Evolutionary conservation across 2,329 filamentous ascomycete genomes (phyloP), one percentile per base, ranked within the genome.

Genomic region (Stemphylium vesicarium): DNA sequence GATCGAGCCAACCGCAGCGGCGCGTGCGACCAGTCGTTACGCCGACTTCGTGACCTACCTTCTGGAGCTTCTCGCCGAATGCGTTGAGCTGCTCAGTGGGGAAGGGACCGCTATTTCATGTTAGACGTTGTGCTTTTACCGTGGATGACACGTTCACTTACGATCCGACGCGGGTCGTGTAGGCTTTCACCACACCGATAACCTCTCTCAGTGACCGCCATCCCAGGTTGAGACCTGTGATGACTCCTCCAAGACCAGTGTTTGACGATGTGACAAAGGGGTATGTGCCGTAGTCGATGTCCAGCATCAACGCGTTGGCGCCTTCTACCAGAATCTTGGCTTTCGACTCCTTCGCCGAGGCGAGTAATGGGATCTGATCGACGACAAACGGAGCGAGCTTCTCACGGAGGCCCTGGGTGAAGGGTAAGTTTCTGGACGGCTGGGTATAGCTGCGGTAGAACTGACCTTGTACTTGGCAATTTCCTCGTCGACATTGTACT

Each of bases 401-500:
- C 55, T 77, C 74, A 24, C 85, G 81, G 71, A 86, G 86, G 32
- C 79, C 78, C 77, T 77, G 22, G 35, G 26, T 5, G 18, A 5
- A 15, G 6, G 37, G 16, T 60, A n/a, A 58, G 57, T 16, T 8
- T 7, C 12, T 20, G 20, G 2, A 9, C 32, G 12, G 12, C 7
- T 11, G 5, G 24, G 7, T 16, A 18, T 38, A 16, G 24, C 7
- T 24, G 16, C 35, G 6, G 22, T 20, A 5, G 15, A 22, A 48
- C 67, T 31, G 71, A 82, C 80, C 69, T 84, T 81, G 76, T 88
- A 90, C 36, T 80, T 78, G 15, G 72, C 73, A 60, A 92, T 82
- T 77, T 92, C 89, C 31, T 86, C 85, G 63, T 92, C 88, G 6
- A 88, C 81, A 58, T 92, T 86, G 68, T 88, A 88, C 71, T 85